These are phyloP conservation scores for Zopfia rhizophila DNA, from an alignment of 2,329 filamentous ascomycete genomes.

Conservation along the genomic window DNA sequence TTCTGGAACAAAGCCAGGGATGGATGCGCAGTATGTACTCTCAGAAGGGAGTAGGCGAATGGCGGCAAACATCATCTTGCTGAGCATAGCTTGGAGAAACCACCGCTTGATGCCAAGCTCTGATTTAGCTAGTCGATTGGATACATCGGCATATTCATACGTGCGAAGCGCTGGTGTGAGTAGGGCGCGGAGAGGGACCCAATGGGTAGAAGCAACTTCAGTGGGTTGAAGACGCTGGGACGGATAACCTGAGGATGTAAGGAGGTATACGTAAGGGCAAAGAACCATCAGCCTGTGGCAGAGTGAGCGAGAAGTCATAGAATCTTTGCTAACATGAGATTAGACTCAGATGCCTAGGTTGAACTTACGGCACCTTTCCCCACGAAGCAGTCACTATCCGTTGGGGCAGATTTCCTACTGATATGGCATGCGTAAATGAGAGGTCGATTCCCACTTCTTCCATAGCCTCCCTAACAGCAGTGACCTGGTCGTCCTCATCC, in stretches of 20 bases:
- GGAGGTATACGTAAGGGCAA: slow-evolving; percentile 74
- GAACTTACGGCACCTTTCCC: slow-evolving; percentile 69
- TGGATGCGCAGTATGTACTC: slow-evolving; percentile 66
- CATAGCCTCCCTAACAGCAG: slow-evolving; percentile 70
- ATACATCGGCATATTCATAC: slow-evolving; percentile 71
- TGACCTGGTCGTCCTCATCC: slow-evolving; percentile 70
- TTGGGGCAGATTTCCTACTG: slow-evolving; percentile 72
- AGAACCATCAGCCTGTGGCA: slow-evolving; percentile 70
- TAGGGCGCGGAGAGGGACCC: slow-evolving; percentile 72
- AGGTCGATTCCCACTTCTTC: slow-evolving; percentile 75
- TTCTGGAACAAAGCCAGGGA: slow-evolving; percentile 59
- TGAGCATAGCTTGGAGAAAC: slow-evolving; percentile 67
- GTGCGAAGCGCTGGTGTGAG: slow-evolving; percentile 70
- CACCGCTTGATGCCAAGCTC: slow-evolving; percentile 65
- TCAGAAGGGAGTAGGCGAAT: slow-evolving; percentile 71
- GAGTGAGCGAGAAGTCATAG: slow-evolving; percentile 6
- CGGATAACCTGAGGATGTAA: slow-evolving; percentile 66
- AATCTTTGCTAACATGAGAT: too few species aligned
- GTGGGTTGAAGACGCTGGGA: slow-evolving; percentile 71
- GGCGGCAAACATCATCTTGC: slow-evolving; percentile 75
- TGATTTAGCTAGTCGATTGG: slow-evolving; percentile 68
- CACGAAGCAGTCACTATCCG: slow-evolving; percentile 73
- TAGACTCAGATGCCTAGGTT: background rate
- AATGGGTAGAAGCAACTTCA: slow-evolving; percentile 75
- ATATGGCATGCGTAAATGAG: slow-evolving; percentile 56